Evolutionary conservation across 2,329 filamentous ascomycete genomes (phyloP).

Genomic region (Aspergillus calidoustus): DNA sequence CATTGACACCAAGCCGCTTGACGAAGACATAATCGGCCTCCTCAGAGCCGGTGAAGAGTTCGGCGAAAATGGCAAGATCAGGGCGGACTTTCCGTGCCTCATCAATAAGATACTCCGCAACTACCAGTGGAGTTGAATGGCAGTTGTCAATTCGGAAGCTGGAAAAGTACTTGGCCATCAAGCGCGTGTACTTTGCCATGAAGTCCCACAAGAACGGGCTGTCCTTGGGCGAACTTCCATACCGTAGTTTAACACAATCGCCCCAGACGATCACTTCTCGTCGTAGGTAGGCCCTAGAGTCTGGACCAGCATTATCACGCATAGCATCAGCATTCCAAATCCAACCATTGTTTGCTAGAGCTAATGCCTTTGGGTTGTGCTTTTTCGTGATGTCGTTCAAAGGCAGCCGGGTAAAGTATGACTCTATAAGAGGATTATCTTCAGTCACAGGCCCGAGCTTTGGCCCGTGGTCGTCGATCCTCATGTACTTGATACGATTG

Average conservation of each 20-base stretch:
- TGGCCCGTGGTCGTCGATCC: constrained; percentile 89
- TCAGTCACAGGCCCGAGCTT: constrained; percentile 79
- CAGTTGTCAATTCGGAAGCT: constrained; percentile 98
- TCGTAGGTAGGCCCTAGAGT: constrained; percentile 90
- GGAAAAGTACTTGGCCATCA: constrained; percentile 92
- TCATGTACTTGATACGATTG: constrained; percentile 93
- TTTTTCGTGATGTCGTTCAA: constrained; percentile 76
- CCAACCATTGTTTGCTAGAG: constrained; percentile 95
- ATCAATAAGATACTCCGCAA: constrained; percentile 93
- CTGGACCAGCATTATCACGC: constrained; percentile 87
- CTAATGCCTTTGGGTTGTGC: constrained; percentile 75
- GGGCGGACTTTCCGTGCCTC: constrained; percentile 87
- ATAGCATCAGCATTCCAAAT: constrained; percentile 97
- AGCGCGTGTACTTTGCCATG: constrained; percentile 89
- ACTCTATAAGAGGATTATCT: constrained; percentile 82
- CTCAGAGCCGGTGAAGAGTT: constrained; percentile 94
- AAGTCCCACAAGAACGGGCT: constrained; percentile 94
- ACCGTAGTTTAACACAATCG: constrained; percentile 95
- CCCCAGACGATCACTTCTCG: constrained; percentile 98
- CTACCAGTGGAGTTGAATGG: constrained; percentile 91
- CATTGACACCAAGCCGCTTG: constrained; percentile 86
- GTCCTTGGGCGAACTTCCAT: constrained; percentile 78
- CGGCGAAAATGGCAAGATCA: constrained; percentile 88
- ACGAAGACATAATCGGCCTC: constrained; percentile 97
- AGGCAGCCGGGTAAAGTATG: constrained; percentile 91